phyloP scores from a whole-genome alignment of 495 filamentous ascomycete species.

The Penicillium coffeae region DNA sequence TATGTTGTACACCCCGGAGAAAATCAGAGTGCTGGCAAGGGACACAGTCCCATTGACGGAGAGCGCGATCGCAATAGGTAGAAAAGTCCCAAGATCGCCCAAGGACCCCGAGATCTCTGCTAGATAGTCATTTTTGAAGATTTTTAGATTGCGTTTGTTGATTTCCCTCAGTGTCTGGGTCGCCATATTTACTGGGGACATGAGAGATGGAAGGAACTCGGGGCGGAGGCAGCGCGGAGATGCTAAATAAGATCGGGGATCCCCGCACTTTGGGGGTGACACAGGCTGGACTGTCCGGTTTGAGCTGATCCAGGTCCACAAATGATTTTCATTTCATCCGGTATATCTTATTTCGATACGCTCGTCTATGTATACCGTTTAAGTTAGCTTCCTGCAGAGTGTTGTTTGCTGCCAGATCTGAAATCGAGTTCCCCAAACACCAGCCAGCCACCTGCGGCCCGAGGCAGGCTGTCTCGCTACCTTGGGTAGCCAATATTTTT shows the following conservation, averaged over 20 bases:
- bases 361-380: too few relatives aligned
- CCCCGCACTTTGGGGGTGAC: background rate
- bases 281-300: background rate
- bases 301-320: background rate
- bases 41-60: conserved; percentile 70
- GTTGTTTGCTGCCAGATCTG: too few relatives aligned
- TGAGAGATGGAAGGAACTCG: background rate
- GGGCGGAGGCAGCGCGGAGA: background rate
- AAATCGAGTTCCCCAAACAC: too few relatives aligned
- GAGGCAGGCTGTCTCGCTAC: too few relatives aligned
- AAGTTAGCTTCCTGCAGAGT: too few relatives aligned
- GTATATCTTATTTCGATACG: background rate
- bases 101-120: conserved; percentile 85
- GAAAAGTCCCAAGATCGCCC: conserved; percentile 86
- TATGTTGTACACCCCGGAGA: conserved; percentile 83
- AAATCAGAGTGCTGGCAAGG: conserved; percentile 78
- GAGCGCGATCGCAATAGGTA: conserved; percentile 83
- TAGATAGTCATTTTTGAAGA: conserved; percentile 54
- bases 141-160: conserved; percentile 30
- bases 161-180: conserved; percentile 30
- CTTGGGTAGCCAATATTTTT: too few relatives aligned
- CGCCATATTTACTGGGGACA: conserved; percentile 21
- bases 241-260: background rate
- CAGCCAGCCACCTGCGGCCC: too few relatives aligned
- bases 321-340: background rate